These are phyloP conservation scores for Talaromyces thailandensis DNA, from an alignment of 495 filamentous ascomycete species.

Conservation along the genomic window DNA sequence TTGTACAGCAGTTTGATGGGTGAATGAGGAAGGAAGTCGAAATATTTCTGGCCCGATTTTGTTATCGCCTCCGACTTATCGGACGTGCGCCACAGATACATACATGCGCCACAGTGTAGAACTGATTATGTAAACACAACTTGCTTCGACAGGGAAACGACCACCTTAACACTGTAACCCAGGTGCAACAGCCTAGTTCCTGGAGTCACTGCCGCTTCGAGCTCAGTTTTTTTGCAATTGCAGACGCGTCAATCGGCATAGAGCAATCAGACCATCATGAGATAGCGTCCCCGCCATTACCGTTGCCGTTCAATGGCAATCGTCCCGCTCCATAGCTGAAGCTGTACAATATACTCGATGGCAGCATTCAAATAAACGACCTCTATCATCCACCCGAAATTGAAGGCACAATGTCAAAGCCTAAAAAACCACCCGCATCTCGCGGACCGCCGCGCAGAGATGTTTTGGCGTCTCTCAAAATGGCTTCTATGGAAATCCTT, in stretches of 20 bases:
- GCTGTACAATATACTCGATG: not conserved
- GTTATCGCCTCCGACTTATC: not conserved
- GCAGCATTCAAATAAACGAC: not conserved
- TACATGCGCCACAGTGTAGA: not conserved
- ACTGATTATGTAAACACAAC: not conserved
- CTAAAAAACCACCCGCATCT: constrained; percentile 48
- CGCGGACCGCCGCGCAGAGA: constrained; percentile 42
- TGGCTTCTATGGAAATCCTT: constrained; percentile 59
- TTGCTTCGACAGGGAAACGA: not conserved
- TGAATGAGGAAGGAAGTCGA: not conserved
- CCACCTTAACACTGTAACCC: not conserved
- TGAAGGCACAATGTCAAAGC: constrained; percentile 46
- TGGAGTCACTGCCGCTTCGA: not conserved
- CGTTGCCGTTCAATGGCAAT: not conserved
- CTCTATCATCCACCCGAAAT: not conserved
- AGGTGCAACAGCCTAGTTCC: not conserved
- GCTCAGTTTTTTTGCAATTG: not conserved
- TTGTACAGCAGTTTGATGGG: not conserved
- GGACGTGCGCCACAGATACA: not conserved
- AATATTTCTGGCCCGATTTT: not conserved
- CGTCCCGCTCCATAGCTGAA: not conserved
- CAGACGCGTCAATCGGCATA: not conserved
- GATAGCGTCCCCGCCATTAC: not conserved
- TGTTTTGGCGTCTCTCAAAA: constrained; percentile 64
- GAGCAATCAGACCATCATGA: not conserved